Evolutionary conservation across 78 protist genomes (phyloP).

Genomic region (Dictyostelium discoideum): DNA sequence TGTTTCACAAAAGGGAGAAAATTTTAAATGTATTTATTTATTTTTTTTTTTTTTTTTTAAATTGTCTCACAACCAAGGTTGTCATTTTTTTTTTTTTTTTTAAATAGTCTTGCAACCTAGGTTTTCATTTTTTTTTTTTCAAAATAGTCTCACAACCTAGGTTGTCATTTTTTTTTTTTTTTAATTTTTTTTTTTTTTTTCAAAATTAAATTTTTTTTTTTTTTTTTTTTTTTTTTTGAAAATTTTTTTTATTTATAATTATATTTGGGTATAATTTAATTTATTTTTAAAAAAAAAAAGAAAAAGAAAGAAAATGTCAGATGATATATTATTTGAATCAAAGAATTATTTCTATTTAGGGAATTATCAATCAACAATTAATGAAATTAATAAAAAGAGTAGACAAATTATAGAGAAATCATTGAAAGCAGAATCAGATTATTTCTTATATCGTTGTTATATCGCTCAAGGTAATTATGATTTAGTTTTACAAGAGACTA

Average conservation of each 20-base stretch:
- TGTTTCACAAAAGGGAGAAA: no score
- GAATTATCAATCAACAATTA: slow-evolving; percentile 72
- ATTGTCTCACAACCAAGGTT: no score
- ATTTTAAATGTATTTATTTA: no score
- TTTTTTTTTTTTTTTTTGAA: background rate
- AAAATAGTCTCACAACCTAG: no score
- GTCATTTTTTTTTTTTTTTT: no score
- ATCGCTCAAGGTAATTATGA: slow-evolving; percentile 58
- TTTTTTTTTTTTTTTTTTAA: no score
- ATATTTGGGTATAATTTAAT: no score
- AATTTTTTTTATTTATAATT: background rate
- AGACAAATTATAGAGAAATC: slow-evolving; percentile 27
- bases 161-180: no score
- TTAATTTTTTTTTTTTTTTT: background rate
- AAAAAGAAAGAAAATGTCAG: background rate
- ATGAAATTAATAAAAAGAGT: slow-evolving; percentile 63
- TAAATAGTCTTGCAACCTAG: no score
- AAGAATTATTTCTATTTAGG: slow-evolving; percentile 70
- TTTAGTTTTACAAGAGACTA: slow-evolving; percentile 59
- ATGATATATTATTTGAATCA: slow-evolving; percentile 53
- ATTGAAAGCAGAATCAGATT: slow-evolving; percentile 38
- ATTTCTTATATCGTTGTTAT: slow-evolving; percentile 39
- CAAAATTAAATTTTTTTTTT: slow-evolving; percentile 12
- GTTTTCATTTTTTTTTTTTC: no score
- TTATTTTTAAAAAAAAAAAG: background rate